Conservation (phyloP, 2,329 filamentous ascomycete genomes). For the Colletotrichum trifolii region DNA sequence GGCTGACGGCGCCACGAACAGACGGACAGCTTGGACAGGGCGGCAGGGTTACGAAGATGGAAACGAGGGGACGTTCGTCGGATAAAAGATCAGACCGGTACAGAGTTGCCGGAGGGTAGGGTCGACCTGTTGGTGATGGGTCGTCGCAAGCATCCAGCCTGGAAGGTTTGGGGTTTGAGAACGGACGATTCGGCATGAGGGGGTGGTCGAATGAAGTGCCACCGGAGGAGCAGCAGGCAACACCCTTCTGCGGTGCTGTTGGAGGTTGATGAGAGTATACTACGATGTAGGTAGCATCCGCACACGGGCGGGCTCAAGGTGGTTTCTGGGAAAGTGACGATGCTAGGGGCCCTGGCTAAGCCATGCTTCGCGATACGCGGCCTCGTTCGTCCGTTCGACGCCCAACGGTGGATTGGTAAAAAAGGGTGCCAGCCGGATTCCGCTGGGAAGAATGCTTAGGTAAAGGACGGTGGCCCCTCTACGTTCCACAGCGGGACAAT, state of each 20-base stretch:
- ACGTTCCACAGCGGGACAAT: slow-evolving; percentile 29
- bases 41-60: not conserved
- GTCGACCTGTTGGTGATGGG: slow-evolving; percentile 11
- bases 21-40: no score
- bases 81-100: slow-evolving; percentile 20
- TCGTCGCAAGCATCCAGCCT: not conserved
- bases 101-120: slow-evolving; percentile 21
- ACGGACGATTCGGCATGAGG: slow-evolving; percentile 9
- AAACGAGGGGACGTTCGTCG: slow-evolving; percentile 22
- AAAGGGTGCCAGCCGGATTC: not conserved
- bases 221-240: not conserved
- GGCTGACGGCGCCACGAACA: not conserved
- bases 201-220: no score
- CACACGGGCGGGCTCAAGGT: not conserved
- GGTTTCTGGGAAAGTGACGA: slow-evolving; percentile 4
- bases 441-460: slow-evolving; percentile 6
- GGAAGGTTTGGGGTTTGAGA: not conserved
- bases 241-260: slow-evolving; percentile 18
- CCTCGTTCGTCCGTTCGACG: not conserved
- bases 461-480: not conserved
- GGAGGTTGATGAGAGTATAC: slow-evolving; percentile 21
- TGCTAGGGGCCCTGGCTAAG: slow-evolving; percentile 1
- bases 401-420: not conserved
- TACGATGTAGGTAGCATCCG: not conserved
- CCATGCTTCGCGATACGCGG: slow-evolving; percentile 10